Evolutionary conservation across 2,329 filamentous ascomycete genomes (phyloP).

Genomic region (Neodidymelliopsis sp.): DNA sequence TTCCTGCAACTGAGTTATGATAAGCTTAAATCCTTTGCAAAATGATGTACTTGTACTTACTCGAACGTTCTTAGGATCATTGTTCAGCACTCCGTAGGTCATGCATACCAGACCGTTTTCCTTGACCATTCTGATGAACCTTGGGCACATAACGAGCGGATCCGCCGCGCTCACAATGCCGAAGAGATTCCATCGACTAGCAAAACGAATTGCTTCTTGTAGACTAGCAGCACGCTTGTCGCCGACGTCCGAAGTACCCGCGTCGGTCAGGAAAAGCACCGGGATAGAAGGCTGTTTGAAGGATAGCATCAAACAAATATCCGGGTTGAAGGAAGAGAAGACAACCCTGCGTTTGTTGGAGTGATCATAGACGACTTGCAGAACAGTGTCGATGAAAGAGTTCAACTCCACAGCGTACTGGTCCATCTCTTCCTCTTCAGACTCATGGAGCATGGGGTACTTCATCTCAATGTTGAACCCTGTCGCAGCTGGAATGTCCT

Average conservation of each 20-base stretch:
- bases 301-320: constrained; percentile 90
- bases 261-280: constrained; percentile 92
- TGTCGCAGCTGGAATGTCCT: constrained; percentile 77
- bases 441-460: constrained; percentile 97
- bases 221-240: constrained; percentile 90
- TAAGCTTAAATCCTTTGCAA: constrained; percentile 6
- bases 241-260: constrained; percentile 79
- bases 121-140: constrained; percentile 91
- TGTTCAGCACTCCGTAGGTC: constrained; percentile 91
- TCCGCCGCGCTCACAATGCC: constrained; percentile 91
- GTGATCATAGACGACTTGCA: constrained; percentile 88
- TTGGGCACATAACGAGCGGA: constrained; percentile 85
- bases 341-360: constrained; percentile 87
- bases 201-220: constrained; percentile 95
- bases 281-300: constrained; percentile 98
- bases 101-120: constrained; percentile 93
- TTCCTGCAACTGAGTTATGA: constrained; percentile 74
- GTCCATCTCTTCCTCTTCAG: constrained; percentile 95
- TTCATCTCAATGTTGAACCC: constrained; percentile 99
- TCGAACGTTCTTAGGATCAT: constrained; percentile 84
- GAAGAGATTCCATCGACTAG: constrained; percentile 90
- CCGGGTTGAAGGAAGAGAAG: constrained; percentile 96
- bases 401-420: constrained; percentile 95
- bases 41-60: constrained; percentile 57
- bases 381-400: constrained; percentile 92